These are phyloP conservation scores for Plasmodium gonderi DNA, from an alignment of 169 alveolate species.

Conservation along the genomic window DNA sequence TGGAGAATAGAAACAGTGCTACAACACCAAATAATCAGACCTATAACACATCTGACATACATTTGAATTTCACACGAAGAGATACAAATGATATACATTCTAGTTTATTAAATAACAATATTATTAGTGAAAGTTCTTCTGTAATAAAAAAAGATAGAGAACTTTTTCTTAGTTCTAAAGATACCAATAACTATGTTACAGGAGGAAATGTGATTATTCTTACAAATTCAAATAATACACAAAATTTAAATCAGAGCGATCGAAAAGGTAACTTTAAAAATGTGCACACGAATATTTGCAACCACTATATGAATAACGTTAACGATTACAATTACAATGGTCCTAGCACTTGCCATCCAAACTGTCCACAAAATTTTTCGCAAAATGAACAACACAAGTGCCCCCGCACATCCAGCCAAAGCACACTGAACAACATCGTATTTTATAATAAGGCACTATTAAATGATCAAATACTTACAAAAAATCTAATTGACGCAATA, in stretches of 20 bases:
- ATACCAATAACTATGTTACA: neutral
- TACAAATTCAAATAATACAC: neutral
- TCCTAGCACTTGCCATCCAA: no score
- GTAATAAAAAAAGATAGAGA: conserved; percentile 22
- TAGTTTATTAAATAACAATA: neutral
- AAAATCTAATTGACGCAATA: conserved; percentile 16
- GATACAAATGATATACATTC: neutral
- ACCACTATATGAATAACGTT: no score
- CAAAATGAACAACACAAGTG: no score
- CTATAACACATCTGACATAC: neutral
- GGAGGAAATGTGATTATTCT: neutral
- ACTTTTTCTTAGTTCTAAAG: neutral
- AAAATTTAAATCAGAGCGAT: neutral
- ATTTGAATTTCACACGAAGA: neutral
- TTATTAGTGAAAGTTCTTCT: neutral
- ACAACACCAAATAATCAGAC: neutral
- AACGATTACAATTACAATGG: no score
- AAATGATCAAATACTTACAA: neutral
- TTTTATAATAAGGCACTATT: no score
- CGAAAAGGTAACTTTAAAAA: no score
- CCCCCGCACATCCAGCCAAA: no score
- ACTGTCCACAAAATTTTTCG: no score
- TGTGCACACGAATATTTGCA: no score
- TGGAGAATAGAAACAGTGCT: neutral
- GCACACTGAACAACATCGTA: no score